A percentile compares a stretch with the other conserved stretches of the same genome.
Evolutionary conservation across 192 early-diverging fungal species (phyloP).

Genomic region (Jimgerdemannia lactiflua): DNA sequence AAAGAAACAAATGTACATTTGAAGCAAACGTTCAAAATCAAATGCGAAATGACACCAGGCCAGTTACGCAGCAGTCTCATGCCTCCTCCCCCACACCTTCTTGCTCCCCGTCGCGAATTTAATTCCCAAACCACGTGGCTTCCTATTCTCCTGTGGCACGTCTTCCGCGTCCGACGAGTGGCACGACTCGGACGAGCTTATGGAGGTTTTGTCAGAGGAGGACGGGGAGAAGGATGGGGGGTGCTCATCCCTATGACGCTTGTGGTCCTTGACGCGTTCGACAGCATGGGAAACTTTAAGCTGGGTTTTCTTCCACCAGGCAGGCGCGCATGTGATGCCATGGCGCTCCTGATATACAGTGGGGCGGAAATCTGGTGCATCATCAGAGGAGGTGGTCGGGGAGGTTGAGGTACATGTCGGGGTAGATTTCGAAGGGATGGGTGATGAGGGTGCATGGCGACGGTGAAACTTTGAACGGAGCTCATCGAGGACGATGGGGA

Average conservation of each 20-base stretch:
- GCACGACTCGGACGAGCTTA: too few relatives aligned
- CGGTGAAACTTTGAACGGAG: background rate
- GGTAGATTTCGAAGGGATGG: background rate
- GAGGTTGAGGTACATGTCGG: background rate
- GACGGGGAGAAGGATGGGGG: too few relatives aligned
- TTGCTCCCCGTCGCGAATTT: too few relatives aligned
- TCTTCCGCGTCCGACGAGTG: too few relatives aligned
- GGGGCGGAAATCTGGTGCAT: background rate
- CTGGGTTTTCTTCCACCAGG: background rate
- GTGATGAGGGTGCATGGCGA: background rate
- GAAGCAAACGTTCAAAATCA: too few relatives aligned
- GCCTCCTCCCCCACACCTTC: too few relatives aligned
- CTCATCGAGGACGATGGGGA: background rate
- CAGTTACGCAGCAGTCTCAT: too few relatives aligned
- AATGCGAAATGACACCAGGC: too few relatives aligned
- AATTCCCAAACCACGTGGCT: too few relatives aligned
- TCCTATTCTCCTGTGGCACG: too few relatives aligned
- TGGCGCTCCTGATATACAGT: background rate
- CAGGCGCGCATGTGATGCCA: background rate
- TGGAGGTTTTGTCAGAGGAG: too few relatives aligned
- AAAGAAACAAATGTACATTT: too few relatives aligned
- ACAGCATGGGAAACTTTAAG: background rate
- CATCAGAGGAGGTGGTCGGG: background rate
- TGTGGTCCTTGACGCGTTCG: background rate
- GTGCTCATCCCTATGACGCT: background rate